Percentiles rank a stretch among this genome's conserved stretches.
These are phyloP conservation scores for Globisporangium megalacanthum DNA, from an alignment of 352 stramenopile genomes.

Conservation along the genomic window DNA sequence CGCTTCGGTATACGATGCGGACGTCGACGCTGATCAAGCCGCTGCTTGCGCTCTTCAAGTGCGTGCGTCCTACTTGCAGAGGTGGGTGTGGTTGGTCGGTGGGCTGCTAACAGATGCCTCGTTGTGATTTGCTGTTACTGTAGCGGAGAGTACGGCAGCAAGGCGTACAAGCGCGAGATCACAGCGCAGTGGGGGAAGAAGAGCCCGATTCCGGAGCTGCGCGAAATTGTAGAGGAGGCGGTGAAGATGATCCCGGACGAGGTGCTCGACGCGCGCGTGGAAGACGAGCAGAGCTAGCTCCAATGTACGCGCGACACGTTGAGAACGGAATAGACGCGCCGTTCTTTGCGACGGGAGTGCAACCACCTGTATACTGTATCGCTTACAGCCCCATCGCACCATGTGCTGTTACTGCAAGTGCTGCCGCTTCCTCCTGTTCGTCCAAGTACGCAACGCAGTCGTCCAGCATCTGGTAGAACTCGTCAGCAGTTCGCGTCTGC, in stretches of 20 bases:
- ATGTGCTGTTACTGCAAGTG: constrained; percentile 1
- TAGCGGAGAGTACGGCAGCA: constrained; percentile 71
- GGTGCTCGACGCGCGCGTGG: constrained; percentile 60
- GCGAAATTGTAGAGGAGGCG: constrained; percentile 68
- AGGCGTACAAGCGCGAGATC: constrained; percentile 79
- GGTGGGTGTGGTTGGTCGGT: not conserved
- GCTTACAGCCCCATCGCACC: not conserved
- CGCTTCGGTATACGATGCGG: constrained; percentile 65
- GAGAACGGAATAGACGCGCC: constrained; percentile 4
- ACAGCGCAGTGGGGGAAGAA: constrained; percentile 63
- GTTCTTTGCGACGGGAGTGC: not conserved
- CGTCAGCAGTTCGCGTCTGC: constrained; percentile 31
- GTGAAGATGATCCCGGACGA: constrained; percentile 64
- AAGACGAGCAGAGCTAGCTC: constrained; percentile 41
- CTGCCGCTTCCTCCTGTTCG: constrained; percentile 14
- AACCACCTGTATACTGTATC: not conserved
- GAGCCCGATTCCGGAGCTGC: constrained; percentile 51
- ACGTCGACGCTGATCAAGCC: constrained; percentile 79
- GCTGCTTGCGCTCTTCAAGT: constrained; percentile 74
- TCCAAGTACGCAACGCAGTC: constrained; percentile 34
- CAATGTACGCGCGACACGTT: constrained; percentile 1
- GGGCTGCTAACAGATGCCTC: not conserved
- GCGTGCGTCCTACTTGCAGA: constrained; percentile 12
- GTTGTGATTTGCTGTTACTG: constrained; percentile 2
- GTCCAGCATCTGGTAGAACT: constrained; percentile 58